Evolutionary conservation across 169 alveolate species (phyloP).

Genomic region (Plasmodium gonderi): DNA sequence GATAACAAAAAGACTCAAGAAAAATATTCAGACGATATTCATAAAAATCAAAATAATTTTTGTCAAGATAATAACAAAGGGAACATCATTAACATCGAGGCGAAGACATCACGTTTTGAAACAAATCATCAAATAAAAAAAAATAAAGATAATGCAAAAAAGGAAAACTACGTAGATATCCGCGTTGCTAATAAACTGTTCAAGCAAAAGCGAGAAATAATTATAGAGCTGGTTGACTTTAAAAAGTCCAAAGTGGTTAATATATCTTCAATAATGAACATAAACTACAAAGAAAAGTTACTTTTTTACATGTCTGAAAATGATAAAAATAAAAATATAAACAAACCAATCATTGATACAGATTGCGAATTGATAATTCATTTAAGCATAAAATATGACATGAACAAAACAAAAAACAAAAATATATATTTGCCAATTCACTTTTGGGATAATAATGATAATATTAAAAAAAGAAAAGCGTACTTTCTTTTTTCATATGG

Average conservation of each 20-base stretch:
- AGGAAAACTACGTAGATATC: background rate
- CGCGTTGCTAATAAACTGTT: background rate
- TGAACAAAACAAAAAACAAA: slow-evolving; percentile 9
- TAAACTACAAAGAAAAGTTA: slow-evolving; percentile 19
- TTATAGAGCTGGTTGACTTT: slow-evolving; percentile 38
- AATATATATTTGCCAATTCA: slow-evolving; percentile 29
- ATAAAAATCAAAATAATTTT: background rate
- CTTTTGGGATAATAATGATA: slow-evolving; percentile 14
- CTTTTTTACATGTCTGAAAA: slow-evolving; percentile 43
- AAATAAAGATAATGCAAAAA: background rate
- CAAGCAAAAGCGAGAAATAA: slow-evolving; percentile 14
- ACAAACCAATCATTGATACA: slow-evolving; percentile 55
- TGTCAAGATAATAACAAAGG: background rate
- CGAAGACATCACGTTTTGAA: background rate
- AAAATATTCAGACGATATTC: background rate
- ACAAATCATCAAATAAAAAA: slow-evolving; percentile 2
- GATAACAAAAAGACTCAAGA: background rate
- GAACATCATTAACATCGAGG: background rate
- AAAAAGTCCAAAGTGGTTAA: slow-evolving; percentile 47
- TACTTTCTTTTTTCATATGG: slow-evolving; percentile 72
- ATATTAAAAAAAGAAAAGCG: slow-evolving; percentile 23
- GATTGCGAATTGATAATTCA: slow-evolving; percentile 67
- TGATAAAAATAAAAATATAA: background rate
- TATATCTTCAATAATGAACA: slow-evolving; percentile 15
- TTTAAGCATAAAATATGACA: background rate